Percentiles rank a stretch among this genome's conserved stretches.
phyloP scores from a whole-genome alignment of 148 eudicot species.

The Gaultheria prostrata region DNA sequence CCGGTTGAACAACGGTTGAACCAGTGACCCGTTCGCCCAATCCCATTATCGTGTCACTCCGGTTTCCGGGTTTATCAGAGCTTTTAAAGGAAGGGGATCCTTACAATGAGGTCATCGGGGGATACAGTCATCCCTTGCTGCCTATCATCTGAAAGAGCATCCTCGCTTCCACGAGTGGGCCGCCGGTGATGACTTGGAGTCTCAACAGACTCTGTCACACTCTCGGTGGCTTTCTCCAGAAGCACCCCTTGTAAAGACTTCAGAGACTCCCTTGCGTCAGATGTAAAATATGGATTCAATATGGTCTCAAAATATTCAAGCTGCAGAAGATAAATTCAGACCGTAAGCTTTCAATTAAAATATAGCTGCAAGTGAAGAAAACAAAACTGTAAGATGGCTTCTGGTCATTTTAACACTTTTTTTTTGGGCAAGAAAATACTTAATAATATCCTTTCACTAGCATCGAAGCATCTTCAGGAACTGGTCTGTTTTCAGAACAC shows the following conservation, averaged over 20 bases:
- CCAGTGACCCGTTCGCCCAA: too few species aligned
- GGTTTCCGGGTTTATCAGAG: conserved; percentile 21
- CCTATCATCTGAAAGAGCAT: conserved; percentile 72
- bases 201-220: conserved; percentile 66
- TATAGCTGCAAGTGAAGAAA: conserved; percentile 8
- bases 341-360: not conserved
- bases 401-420: not conserved
- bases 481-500: not conserved
- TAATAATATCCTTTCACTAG: not conserved
- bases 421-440: not conserved
- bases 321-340: conserved; percentile 46
- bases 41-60: too few species aligned
- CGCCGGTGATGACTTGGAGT: conserved; percentile 82
- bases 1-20: too few species aligned
- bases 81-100: conserved; percentile 19
- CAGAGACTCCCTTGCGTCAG: conserved; percentile 77
- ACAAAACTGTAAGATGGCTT: not conserved
- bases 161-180: conserved; percentile 81
- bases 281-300: conserved; percentile 73
- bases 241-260: conserved; percentile 80
- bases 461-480: not conserved
- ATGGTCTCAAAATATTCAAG: conserved; percentile 96
- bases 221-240: conserved; percentile 87
- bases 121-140: conserved; percentile 70
- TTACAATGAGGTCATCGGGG: conserved; percentile 96